Evolutionary conservation across 805 yeast species (phyloP), one percentile per base, ranked within the genome.

Genomic region (Wickerhamomyces tratensis): DNA sequence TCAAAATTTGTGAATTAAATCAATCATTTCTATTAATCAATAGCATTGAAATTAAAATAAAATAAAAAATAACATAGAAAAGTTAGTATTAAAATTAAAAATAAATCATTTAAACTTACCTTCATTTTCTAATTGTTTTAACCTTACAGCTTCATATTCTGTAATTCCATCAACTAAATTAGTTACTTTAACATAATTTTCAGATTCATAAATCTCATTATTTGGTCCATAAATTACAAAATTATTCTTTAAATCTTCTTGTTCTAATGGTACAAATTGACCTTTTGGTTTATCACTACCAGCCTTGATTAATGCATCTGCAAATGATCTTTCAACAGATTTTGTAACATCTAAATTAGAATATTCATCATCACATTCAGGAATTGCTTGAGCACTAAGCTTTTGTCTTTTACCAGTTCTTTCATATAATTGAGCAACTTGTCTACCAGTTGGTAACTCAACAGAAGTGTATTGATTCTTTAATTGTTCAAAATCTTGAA

Each of bases 251-350:
- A 78, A 51, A 36, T 77, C 79, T 0, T 59, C 52, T 8, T 64
- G 67, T 3, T 62, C 45, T 8, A 82, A 54, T 5, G 63, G 52
- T 8, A 79, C 71, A 52, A 59, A 79, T 44, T 61, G 60, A 0
- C 91, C 91, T 39, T 54, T 59, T 9, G 58, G 53, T 0, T 63
- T 66, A 7, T 63, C 56, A 5, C 74, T 79, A 1, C 86, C 86
- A 9, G 52, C 54, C 29, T 63, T 62, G 36, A 81, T 69, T 40
- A 79, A 54, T 0, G 62, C 63, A 6, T 59, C 56, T 1, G 74
- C 77, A 63, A 66, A 50, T 0, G 73, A 71, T 7, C 56, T 61
- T 9, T 70, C 63, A 12, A 68, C 64, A 26, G 61, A 66, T 8
- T 52, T 53, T 0, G 68, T 54, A 5, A 67, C 52, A 30, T 68